Percentiles rank a stretch among this genome's conserved stretches.
phyloP scores from a whole-genome alignment of 805 yeast genomes.

The Torulaspora microellipsoides region DNA sequence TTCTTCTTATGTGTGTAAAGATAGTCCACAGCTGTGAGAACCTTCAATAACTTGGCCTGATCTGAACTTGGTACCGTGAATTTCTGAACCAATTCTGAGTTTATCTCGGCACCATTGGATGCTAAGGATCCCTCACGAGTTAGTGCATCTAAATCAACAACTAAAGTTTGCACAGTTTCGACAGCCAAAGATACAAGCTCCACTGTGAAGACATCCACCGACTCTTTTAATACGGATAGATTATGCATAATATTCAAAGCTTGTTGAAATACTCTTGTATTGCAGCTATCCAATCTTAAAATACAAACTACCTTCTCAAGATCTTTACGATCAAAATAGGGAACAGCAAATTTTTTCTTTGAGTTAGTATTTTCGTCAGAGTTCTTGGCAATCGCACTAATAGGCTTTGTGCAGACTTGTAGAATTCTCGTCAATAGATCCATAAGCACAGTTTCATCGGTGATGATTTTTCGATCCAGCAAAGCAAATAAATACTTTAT shows the following conservation, averaged over 20 bases:
- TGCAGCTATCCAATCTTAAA: conserved; percentile 76
- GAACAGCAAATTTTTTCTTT: conserved; percentile 42
- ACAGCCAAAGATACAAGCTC: conserved; percentile 66
- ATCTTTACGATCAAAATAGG: conserved; percentile 59
- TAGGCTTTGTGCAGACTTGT: conserved; percentile 72
- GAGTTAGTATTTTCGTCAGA: conserved; percentile 30
- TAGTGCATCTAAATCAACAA: conserved; percentile 50
- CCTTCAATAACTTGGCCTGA: conserved; percentile 82
- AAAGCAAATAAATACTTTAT: conserved; percentile 62
- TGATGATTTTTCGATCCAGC: conserved; percentile 58
- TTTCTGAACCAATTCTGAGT: conserved; percentile 51
- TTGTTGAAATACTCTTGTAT: conserved; percentile 79
- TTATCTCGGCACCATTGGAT: conserved; percentile 43
- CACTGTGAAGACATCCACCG: conserved; percentile 58
- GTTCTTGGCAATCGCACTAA: conserved; percentile 49
- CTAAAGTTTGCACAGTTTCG: conserved; percentile 49
- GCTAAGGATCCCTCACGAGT: conserved; percentile 41
- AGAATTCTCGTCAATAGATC: conserved; percentile 71
- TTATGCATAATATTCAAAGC: conserved; percentile 78
- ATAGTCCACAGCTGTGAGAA: conserved; percentile 83
- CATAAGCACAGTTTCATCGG: conserved; percentile 69
- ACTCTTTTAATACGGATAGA: conserved; percentile 55
- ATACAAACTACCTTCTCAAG: conserved; percentile 61
- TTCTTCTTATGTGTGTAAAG: conserved; percentile 48
- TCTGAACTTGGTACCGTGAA: conserved; percentile 79